Conservation (phyloP, 2,329 filamentous ascomycete genomes). For the Alternaria brassicae region DNA sequence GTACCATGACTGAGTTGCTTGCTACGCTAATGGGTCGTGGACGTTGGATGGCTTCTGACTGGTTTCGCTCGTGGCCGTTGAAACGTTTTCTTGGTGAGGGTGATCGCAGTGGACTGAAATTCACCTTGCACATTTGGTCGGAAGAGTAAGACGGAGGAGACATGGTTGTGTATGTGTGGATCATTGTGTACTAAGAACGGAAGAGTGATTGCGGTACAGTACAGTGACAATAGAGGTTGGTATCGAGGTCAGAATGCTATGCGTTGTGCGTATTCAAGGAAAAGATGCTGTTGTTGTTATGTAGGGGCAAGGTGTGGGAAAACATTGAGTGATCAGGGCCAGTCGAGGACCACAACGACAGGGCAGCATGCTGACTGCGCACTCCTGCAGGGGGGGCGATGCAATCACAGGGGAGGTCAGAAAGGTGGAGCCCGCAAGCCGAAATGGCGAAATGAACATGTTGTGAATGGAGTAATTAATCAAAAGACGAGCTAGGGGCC, state of each 20-base stretch:
- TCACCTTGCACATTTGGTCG: slow-evolving; percentile 28
- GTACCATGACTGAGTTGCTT: slow-evolving; percentile 18
- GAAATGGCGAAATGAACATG: slow-evolving; percentile 22
- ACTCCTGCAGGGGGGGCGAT: slow-evolving; percentile 28
- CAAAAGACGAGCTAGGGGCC: slow-evolving; percentile 9
- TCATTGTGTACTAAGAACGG: slow-evolving; percentile 18
- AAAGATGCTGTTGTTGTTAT: slow-evolving; percentile 13
- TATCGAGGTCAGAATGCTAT: slow-evolving; percentile 1
- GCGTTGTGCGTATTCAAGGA: slow-evolving; percentile 5
- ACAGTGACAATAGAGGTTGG: slow-evolving; percentile 15
- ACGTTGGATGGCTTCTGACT: slow-evolving; percentile 31
- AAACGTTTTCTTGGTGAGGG: slow-evolving; percentile 20
- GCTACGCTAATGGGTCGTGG: slow-evolving; percentile 28
- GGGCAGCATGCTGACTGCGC: slow-evolving; percentile 13
- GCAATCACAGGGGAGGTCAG: slow-evolving; percentile 26
- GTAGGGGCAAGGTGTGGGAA: slow-evolving; percentile 14
- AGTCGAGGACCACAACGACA: slow-evolving; percentile 24
- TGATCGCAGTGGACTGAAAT: slow-evolving; percentile 29
- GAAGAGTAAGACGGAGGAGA: slow-evolving; percentile 18
- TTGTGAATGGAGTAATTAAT: slow-evolving; percentile 19
- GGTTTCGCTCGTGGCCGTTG: slow-evolving; percentile 30
- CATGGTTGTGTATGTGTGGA: slow-evolving; percentile 28
- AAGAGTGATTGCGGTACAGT: neutral
- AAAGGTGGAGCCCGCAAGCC: slow-evolving; percentile 16
- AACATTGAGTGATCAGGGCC: slow-evolving; percentile 19